A percentile compares a stretch with the other conserved stretches of the same genome.
Evolutionary conservation across 2,329 filamentous ascomycete species (phyloP).

Genomic region (Verticillium dahliae): DNA sequence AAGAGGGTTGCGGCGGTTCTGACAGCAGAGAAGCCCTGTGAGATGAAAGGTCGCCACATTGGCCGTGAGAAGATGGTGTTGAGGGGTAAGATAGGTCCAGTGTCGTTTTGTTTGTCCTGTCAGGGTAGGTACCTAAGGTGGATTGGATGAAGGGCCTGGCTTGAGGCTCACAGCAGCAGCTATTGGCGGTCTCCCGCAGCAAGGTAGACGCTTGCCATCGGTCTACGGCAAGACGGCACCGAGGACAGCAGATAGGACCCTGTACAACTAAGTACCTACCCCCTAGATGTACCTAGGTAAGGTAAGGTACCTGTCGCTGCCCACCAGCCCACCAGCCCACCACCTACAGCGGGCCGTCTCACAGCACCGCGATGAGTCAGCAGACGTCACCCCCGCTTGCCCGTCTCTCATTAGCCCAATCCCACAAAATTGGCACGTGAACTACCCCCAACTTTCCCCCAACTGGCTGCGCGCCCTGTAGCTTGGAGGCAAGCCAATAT

Average conservation of each 20-base stretch:
- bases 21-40: constrained; percentile 8
- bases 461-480: neutral
- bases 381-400: neutral
- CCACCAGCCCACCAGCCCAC: too few relatives aligned
- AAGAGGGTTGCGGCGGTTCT: constrained; percentile 5
- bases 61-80: neutral
- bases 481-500: neutral
- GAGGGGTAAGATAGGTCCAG: neutral
- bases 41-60: constrained; percentile 10
- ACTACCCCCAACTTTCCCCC: neutral
- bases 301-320: too few relatives aligned
- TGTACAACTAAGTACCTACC: neutral
- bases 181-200: neutral
- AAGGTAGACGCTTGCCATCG: neutral
- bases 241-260: neutral
- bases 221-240: neutral
- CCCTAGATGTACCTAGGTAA: too few relatives aligned
- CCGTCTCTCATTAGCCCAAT: neutral
- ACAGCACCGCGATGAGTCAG: neutral
- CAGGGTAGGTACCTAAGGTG: neutral
- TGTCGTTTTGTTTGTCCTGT: neutral
- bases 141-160: neutral
- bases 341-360: too few relatives aligned
- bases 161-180: neutral
- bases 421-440: neutral